These are phyloP conservation scores for Cercophora sp. DNA, from an alignment of 495 filamentous ascomycete genomes.

Conservation along the genomic window DNA sequence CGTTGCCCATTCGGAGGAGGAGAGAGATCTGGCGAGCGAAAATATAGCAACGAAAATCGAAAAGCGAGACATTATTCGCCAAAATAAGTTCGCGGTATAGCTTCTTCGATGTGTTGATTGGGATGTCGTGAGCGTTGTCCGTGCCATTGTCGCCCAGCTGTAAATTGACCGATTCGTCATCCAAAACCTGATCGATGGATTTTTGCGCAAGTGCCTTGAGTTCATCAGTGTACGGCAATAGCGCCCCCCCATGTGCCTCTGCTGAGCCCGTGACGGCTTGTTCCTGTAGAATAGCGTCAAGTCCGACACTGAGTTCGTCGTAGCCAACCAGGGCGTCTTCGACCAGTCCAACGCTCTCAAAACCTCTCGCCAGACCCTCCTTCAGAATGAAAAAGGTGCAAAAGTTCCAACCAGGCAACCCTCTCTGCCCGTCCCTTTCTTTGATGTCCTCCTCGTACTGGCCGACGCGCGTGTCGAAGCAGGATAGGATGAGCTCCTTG, in stretches of 20 bases:
- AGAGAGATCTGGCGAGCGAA: constrained; percentile 85
- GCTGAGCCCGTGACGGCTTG: constrained; percentile 53
- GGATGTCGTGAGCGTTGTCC: constrained; percentile 47
- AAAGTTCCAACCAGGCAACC: constrained; percentile 95
- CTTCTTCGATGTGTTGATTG: constrained; percentile 71
- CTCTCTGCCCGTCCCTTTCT: constrained; percentile 85
- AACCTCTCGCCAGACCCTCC: constrained; percentile 86
- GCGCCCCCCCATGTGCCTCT: constrained; percentile 59
- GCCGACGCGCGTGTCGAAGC: constrained; percentile 84
- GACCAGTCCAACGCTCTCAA: constrained; percentile 92
- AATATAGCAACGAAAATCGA: constrained; percentile 93
- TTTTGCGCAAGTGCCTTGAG: constrained; percentile 56
- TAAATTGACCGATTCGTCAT: constrained; percentile 44
- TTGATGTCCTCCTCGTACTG: constrained; percentile 98
- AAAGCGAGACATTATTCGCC: constrained; percentile 93
- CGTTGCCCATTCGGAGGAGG: constrained; percentile 77
- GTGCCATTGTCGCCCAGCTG: constrained; percentile 33
- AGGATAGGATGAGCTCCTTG: constrained; percentile 78
- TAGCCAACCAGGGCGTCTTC: constrained; percentile 92
- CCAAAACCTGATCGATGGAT: constrained; percentile 34
- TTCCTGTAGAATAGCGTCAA: constrained; percentile 77
- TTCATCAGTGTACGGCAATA: constrained; percentile 67
- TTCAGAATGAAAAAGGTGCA: constrained; percentile 98
- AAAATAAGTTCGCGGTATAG: constrained; percentile 89
- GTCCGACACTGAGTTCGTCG: constrained; percentile 81